Evolutionary conservation across 371 early-diverging fungal genomes (phyloP), one percentile per base, ranked within the genome.

Genomic region (Syncephalastrum monosporum): DNA sequence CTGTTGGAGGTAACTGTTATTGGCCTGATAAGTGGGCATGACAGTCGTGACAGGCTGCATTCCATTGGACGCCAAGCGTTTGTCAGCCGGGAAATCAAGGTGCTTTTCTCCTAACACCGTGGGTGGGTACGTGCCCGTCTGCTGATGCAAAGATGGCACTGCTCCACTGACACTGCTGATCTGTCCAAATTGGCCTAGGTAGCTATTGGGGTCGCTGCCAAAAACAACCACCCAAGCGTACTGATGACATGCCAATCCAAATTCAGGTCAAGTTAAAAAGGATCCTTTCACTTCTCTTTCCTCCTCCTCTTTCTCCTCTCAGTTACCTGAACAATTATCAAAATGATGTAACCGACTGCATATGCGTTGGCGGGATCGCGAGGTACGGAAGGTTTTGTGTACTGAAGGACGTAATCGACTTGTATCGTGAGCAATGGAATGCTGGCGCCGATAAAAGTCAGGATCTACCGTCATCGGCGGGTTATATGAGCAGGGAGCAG

Each of bases 361-460:
- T 75, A 78, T 16, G 65, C 61, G 52, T 62, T 66, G 19, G 68
- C 67, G 21, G 69, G 59, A 1, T 54, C 49, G 25, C 60, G 64
- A 15, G 63, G 60, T 23, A 69, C 45, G 6, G 67, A 46, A 21
- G 60, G 50, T 43, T 61, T 63, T 1, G 63, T 64, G 29, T 65
- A 68, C 54, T 68, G 74, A 38, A 68, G 52, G 19, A 77, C 72
- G 59, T 69, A 74, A 50, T 73, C 79, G 17, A 73, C 65, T 43
- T 73, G 73, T 15, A 72, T 66, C 0, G 74, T 78, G 42, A 78
- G 58, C 42, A 74, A 45, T 15, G 78, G 72, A 53, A 78, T 71
- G 45, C 75, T 78, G 24, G 65, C 59, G 1, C 69, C 73, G 27
- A 78, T 50, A 50, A 75, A 65, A 25, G 75, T 52, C 52, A 68